Base-by-base conservation (phyloP, 768 basidiomycete species). In the Termitomyces sp. region DNA sequence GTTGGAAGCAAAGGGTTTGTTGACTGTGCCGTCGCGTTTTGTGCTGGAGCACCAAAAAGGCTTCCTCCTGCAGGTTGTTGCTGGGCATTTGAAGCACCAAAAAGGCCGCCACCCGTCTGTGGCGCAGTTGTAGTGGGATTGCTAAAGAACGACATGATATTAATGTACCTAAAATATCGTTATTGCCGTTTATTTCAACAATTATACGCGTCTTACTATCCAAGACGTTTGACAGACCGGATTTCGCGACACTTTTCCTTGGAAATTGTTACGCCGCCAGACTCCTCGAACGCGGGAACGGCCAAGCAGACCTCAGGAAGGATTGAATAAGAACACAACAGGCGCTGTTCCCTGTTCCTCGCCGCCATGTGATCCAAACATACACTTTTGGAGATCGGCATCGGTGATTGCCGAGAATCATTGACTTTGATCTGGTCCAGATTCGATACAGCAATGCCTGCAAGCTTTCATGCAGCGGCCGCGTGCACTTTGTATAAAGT, bases 71-170 rank as follows among this genome's bases (percentile, higher is more conserved):
- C 58, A 59, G 58, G 61, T 59, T 62, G 65, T 42, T 67, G 64
- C 42, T 68, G 67, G 42, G 59, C 31, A 50, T 63, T 57, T 0
- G 71, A 60, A 16, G 63, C 63, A 31, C 75, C 75, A 49, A 72
- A 68, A 26, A 73, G 54, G 24, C 69, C 61, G 5, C 65, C 63
- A 24, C 61, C 61, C 0, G 60, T 34, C 51, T 61, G 64, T 57
- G 56, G 58, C 32, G 62, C 54, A 27, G 61, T 54, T 44, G 59
- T 54, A 18, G 39, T 36, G 5, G 61, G 61, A 47, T 46, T 62
- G 24, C 65, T 63, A 59, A 69, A 69, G 20, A 62, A 26, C 51
- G 61, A 61, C 60, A 65, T 63, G 10, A 56, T 46, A 50, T 55
- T 49, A 54, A 18, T 44, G 26, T 26, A 9, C 47, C 51, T 52